Conservation (phyloP, 1,139 yeast species). For the Arxiozyma telluris region DNA sequence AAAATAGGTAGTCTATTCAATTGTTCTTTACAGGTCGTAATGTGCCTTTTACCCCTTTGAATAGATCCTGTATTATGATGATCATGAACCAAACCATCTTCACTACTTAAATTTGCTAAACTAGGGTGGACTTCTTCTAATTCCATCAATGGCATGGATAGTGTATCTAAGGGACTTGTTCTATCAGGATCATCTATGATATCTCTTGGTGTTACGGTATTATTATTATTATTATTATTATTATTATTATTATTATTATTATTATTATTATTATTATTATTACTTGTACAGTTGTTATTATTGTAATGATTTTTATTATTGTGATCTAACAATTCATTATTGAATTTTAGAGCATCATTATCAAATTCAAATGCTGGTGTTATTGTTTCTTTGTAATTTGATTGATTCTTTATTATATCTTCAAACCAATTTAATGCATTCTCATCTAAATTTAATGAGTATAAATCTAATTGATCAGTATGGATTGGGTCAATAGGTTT, state of each 20-base stretch:
- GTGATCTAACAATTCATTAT: not conserved
- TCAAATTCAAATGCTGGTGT: constrained; percentile 1
- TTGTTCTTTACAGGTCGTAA: constrained; percentile 10
- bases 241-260: constrained; percentile 1
- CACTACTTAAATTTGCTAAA: constrained; percentile 8
- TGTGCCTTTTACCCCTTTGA: not conserved
- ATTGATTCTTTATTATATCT: constrained; percentile 14
- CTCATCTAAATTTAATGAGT: constrained; percentile 16
- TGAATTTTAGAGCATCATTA: not conserved
- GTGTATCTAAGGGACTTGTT: constrained; percentile 28
- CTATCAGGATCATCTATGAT: constrained; percentile 20
- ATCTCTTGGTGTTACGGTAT: constrained; percentile 7
- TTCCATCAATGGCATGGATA: constrained; percentile 29
- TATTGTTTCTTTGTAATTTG: not conserved
- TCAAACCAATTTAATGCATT: constrained; percentile 22
- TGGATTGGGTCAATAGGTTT: constrained; percentile 13
- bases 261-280: constrained; percentile 1
- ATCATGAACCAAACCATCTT: not conserved
- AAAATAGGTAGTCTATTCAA: constrained; percentile 10
- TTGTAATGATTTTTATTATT: constrained; percentile 5
- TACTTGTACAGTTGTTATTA: not conserved
- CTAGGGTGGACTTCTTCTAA: constrained; percentile 11
- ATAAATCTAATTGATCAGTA: constrained; percentile 13
- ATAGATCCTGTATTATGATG: not conserved
- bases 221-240: constrained; percentile 3